phyloP scores from a whole-genome alignment of 805 yeast genomes.

The Dipodascus albidus region DNA sequence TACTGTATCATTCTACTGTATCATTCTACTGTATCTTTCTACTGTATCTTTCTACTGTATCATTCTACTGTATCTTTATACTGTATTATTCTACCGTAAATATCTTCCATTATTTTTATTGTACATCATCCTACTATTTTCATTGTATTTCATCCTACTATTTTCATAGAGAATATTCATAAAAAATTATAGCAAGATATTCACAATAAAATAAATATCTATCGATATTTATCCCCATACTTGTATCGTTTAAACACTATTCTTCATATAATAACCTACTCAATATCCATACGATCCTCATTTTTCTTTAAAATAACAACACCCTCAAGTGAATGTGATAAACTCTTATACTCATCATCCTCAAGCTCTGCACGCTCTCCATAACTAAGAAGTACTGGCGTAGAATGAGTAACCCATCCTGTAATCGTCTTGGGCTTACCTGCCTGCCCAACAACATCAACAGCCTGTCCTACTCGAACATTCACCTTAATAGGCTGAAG shows the following conservation, averaged over 20 bases:
- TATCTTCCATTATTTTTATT: too few relatives aligned
- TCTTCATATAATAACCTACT: conserved; percentile 3
- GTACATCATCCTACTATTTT: too few relatives aligned
- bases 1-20: too few relatives aligned
- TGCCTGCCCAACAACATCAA: conserved; percentile 97
- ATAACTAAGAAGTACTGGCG: conserved; percentile 85
- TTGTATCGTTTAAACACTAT: background rate
- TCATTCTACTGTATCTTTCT: too few relatives aligned
- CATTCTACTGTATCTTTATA: too few relatives aligned
- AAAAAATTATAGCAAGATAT: too few relatives aligned
- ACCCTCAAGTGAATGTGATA: conserved; percentile 79
- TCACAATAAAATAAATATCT: too few relatives aligned
- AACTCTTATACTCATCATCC: conserved; percentile 80
- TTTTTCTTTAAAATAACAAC: conserved; percentile 86
- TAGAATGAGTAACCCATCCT: conserved; percentile 98
- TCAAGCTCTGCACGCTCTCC: conserved; percentile 98
- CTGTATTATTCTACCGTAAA: too few relatives aligned
- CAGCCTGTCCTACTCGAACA: conserved; percentile 98
- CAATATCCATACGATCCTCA: conserved; percentile 41
- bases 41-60: too few relatives aligned
- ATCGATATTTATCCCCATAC: too few relatives aligned
- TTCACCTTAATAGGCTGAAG: conserved; percentile 88
- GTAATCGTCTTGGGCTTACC: conserved; percentile 98
- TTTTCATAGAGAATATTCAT: too few relatives aligned
- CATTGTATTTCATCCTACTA: too few relatives aligned